Base-by-base conservation (phyloP, 2,329 filamentous ascomycete genomes). In the Pseudohalonectria lignicola region DNA sequence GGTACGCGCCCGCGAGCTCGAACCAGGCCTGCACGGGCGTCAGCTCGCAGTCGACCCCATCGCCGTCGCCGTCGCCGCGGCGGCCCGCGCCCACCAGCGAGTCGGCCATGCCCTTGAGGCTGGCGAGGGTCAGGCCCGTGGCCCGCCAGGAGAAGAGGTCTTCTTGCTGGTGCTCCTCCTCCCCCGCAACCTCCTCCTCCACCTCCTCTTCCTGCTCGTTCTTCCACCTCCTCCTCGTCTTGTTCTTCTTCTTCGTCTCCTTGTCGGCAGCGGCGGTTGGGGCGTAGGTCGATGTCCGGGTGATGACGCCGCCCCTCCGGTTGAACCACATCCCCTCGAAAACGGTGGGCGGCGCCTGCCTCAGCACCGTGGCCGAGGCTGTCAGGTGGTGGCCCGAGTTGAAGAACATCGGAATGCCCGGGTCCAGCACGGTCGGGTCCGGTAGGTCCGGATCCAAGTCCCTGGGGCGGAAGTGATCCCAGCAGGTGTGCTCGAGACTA, bases 11-110 rank as follows among this genome's bases (percentile, higher is more conserved):
- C 18, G 60, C 61, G 19, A 73, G 59, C 56, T 73, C 69, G 49
- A 73, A 74, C 69, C 68, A 73, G 2, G 63, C 67, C 52, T 73
- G 69, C 19, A 73, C 63, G 13, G 69, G 69, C 20, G 68, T 62
- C 29, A 72, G 48, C 49, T 72, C 68, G 15, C 51, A 39, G 36
- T 54, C 54, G 20, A 60, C 55, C 8, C 23, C 23, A n/a, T n/a
- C n/a, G n/a, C n/a, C n/a, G n/a, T n/a, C n/a, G n/a, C n/a, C n/a
- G n/a, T n/a, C n/a, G n/a, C n/a, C n/a, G n/a, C n/a, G n/a, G n/a
- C n/a, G 29, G n/a, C 29, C 29, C 1, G 34, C 13, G 4, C 59
- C 55, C 48, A 63, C 67, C 18, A 72, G 55, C 31, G 61, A 60
- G 36, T 53, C 49, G 2, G 69, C 67, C 3, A 73, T 59, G n/a